Conservation (phyloP, 169 alveolate genomes). For the Besnoitia besnoiti region DNA sequence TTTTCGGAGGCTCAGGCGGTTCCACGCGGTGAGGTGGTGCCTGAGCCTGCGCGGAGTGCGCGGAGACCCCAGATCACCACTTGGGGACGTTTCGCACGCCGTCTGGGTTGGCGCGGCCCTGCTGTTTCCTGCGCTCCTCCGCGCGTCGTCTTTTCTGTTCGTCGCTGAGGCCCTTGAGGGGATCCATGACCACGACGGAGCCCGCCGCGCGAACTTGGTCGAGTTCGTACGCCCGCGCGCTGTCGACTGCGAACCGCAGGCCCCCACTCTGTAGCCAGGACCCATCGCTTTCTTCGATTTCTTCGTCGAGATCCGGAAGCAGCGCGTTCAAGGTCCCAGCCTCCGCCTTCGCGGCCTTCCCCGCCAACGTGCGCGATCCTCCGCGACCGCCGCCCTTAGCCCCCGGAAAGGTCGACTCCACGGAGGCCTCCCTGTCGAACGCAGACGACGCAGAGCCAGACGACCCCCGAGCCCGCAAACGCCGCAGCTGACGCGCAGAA, state of each 20-base stretch:
- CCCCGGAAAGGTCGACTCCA: no score
- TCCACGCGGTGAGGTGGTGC: no score
- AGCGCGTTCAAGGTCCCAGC: slow-evolving; percentile 25
- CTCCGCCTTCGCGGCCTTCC: background rate
- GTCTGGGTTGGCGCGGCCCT: background rate
- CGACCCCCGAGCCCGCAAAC: background rate
- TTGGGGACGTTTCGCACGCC: slow-evolving; percentile 1
- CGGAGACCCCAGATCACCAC: slow-evolving; percentile 9
- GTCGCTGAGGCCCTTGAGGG: slow-evolving; percentile 31
- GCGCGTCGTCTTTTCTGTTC: background rate
- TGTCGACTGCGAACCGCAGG: slow-evolving; percentile 56
- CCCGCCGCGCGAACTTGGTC: slow-evolving; percentile 48
- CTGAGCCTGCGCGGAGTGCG: no score
- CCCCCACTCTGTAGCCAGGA: slow-evolving; percentile 52
- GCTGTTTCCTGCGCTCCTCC: background rate
- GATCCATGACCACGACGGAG: slow-evolving; percentile 19
- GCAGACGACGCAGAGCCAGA: background rate
- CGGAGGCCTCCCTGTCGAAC: no score
- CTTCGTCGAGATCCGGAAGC: slow-evolving; percentile 29
- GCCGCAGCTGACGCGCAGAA: background rate
- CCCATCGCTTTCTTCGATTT: slow-evolving; percentile 31
- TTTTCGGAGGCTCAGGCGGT: no score
- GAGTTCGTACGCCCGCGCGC: slow-evolving; percentile 46
- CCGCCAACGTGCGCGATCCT: background rate
- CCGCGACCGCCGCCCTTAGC: background rate